Base-by-base conservation (phyloP, 139 green algal genomes). In the Chlorella sorokiniana region DNA sequence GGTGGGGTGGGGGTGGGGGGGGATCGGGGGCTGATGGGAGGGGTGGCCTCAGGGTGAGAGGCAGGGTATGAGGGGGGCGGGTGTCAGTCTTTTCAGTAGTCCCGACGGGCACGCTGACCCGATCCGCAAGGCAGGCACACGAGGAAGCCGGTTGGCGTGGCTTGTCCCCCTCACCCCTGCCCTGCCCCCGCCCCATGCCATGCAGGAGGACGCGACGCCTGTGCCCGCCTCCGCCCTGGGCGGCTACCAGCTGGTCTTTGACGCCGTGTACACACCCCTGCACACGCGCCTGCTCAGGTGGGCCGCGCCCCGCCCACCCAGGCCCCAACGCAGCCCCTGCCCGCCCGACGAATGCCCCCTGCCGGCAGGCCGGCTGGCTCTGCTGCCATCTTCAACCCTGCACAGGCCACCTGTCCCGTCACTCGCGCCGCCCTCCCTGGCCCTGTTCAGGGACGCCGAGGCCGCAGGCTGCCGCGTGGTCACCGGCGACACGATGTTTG, bases 181-280 rank as follows among this genome's bases (percentile, higher is more conserved):
- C 5, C 70, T 41, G 44, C 45, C 4, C 45, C 37, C 68, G 9
- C 18, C 40, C 1, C 41, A 54, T 40, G 40, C 72, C 14, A 25
- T 42, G 40, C 33, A 82, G 22, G 81, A 82, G 38, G 86, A 91
- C 18, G 87, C 91, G 42, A 93, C 88, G 18, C 95, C 95, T 2
- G 89, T 97, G 33, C 88, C 91, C 0, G 78, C 80, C 16, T 64
- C 74, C 1, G 92, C 85, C 3, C 51, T 97, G n/a, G 42, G n/a
- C 3, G 31, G 44, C 42, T 94, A 88, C 54, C 33, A 86, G 54
- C 81, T 99, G 3, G 97, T 98, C 20, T 99, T 99, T 89, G 96
- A 99, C 71, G 97, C 97, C 0, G 92, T 99, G 16, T 99, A 99
- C 92, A 99, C 93, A 1, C 96, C 96, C 27, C 86, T 97, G 73